Conservation (phyloP, 2,329 filamentous ascomycete genomes). For the Sporothrix pseudoabietina region DNA sequence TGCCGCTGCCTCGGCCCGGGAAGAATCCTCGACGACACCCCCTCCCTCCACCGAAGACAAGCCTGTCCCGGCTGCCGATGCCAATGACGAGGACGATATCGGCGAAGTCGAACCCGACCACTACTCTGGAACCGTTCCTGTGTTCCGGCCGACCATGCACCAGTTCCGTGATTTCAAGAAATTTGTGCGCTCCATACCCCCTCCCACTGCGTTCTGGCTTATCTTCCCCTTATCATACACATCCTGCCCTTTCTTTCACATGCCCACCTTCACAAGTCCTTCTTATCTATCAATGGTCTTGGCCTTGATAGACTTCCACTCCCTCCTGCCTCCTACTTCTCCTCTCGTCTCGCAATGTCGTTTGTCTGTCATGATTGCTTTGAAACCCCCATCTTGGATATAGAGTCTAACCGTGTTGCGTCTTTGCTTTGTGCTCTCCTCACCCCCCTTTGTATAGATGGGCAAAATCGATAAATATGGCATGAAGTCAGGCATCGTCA, state of each 20-base stretch:
- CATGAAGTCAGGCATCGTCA: slow-evolving; percentile 96
- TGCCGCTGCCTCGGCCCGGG: slow-evolving; percentile 2
- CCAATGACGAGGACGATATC: slow-evolving; percentile 54
- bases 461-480: slow-evolving; percentile 88
- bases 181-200: slow-evolving; percentile 63
- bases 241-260: background rate
- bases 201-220: slow-evolving; percentile 4
- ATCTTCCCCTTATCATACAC: background rate
- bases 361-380: background rate
- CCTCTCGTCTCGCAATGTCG: no score
- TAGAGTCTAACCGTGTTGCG: slow-evolving; percentile 35
- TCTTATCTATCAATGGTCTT: background rate
- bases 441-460: slow-evolving; percentile 51
- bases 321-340: no score
- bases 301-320: background rate
- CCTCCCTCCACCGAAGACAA: slow-evolving; percentile 30
- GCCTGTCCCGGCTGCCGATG: background rate
- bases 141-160: slow-evolving; percentile 93
- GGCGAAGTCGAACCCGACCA: slow-evolving; percentile 82
- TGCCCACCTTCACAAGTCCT: background rate
- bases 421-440: slow-evolving; percentile 33
- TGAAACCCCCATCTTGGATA: background rate
- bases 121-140: slow-evolving; percentile 87
- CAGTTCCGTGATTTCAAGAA: slow-evolving; percentile 93
- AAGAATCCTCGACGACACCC: slow-evolving; percentile 22